Conservation (phyloP, 768 basidiomycete genomes). For the Podaxis rugospora region DNA sequence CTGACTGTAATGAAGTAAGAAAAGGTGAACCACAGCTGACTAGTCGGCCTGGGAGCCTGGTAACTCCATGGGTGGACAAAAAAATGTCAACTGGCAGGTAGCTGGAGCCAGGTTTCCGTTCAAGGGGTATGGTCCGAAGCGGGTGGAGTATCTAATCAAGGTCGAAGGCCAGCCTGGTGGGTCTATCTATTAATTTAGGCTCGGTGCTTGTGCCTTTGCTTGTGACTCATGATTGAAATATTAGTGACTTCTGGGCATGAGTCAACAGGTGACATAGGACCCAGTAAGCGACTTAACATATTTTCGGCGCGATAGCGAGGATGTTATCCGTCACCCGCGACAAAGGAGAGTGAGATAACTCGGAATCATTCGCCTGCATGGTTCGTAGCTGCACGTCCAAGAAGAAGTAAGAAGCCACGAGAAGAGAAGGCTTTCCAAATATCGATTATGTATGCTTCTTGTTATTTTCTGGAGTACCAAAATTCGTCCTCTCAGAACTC, state of each 20-base stretch:
- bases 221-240: not conserved
- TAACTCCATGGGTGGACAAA: not conserved
- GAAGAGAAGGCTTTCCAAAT: not conserved
- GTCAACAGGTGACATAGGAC: not conserved
- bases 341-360: not conserved
- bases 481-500: not conserved
- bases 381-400: too few relatives aligned
- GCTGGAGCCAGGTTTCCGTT: not conserved
- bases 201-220: not conserved
- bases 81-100: not conserved
- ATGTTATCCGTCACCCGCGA: not conserved
- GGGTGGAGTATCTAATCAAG: slow-evolving; percentile 3
- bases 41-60: not conserved
- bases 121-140: not conserved
- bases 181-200: not conserved
- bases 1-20: not conserved
- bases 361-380: not conserved
- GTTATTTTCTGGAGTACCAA: not conserved
- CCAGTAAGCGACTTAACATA: not conserved
- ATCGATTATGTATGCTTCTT: not conserved
- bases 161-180: not conserved
- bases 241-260: not conserved
- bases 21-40: not conserved
- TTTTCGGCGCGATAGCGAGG: not conserved
- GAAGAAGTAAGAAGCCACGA: too few relatives aligned